A percentile compares a stretch with the other conserved stretches of the same genome.
Conservation (phyloP, 805 yeast species). For the Dipodascus albidus region DNA sequence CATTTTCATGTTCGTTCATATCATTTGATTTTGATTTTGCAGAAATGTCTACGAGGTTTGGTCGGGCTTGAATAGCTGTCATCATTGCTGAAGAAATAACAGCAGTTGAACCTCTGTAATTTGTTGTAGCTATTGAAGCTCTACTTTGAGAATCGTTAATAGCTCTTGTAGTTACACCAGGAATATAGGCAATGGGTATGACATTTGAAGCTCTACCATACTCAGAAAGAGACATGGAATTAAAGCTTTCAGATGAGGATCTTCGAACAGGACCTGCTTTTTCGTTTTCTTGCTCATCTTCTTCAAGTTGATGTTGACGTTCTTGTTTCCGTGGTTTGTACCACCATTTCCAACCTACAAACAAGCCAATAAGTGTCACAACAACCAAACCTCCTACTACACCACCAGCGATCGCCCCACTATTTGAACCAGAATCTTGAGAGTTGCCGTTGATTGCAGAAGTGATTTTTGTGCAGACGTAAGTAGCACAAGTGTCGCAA, state of each 20-base stretch:
- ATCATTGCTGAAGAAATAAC: constrained; percentile 35
- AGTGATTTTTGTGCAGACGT: constrained; percentile 33
- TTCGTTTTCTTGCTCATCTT: neutral
- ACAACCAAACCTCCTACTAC: constrained; percentile 51
- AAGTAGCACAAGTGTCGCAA: constrained; percentile 45
- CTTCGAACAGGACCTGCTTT: neutral
- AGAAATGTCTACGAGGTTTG: constrained; percentile 57
- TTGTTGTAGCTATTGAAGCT: constrained; percentile 29
- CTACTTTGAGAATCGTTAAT: constrained; percentile 17
- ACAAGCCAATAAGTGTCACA: constrained; percentile 28
- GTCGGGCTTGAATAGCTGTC: constrained; percentile 69
- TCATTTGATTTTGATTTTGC: constrained; percentile 22
- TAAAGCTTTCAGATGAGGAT: neutral
- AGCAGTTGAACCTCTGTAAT: constrained; percentile 33
- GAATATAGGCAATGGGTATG: constrained; percentile 85
- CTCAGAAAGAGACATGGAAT: constrained; percentile 36
- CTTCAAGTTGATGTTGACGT: constrained; percentile 1
- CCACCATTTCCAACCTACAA: constrained; percentile 30
- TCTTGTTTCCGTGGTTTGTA: constrained; percentile 25
- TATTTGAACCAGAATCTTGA: constrained; percentile 18
- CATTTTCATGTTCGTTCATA: neutral
- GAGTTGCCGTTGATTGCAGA: constrained; percentile 7
- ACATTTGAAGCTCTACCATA: constrained; percentile 77
- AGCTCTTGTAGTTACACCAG: constrained; percentile 53
- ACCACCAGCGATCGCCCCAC: constrained; percentile 64